Conservation (phyloP, 2,329 filamentous ascomycete genomes). For the Ciborinia camelliae region DNA sequence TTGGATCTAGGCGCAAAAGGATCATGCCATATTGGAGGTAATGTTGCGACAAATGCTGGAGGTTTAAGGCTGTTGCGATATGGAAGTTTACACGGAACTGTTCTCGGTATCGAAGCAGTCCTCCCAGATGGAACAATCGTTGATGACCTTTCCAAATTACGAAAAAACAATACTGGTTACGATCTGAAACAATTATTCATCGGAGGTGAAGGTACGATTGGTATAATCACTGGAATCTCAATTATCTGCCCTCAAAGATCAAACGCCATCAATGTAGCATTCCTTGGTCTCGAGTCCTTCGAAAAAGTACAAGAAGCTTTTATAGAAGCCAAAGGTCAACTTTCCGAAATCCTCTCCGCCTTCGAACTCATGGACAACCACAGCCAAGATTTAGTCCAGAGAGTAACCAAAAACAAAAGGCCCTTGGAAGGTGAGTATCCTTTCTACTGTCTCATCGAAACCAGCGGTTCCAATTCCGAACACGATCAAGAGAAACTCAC, state of each 20-base stretch:
- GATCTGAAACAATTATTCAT: conserved; percentile 97
- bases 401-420: conserved; percentile 70
- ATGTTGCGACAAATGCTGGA: conserved; percentile 93
- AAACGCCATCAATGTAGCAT: conserved; percentile 88
- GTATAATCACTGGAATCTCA: conserved; percentile 86
- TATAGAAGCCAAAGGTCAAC: conserved; percentile 80
- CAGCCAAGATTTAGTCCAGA: conserved; percentile 73
- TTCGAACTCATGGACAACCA: conserved; percentile 95
- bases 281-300: conserved; percentile 86
- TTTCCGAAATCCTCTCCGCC: conserved; percentile 92
- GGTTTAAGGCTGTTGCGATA: conserved; percentile 87
- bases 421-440: conserved; percentile 82
- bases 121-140: conserved; percentile 90
- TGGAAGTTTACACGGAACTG: conserved; percentile 88
- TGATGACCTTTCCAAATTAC: conserved; percentile 79
- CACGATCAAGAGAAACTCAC: conserved; percentile 93
- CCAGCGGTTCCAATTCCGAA: conserved; percentile 88
- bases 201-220: conserved; percentile 90
- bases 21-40: conserved; percentile 93
- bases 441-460: conserved; percentile 97
- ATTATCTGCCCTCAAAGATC: conserved; percentile 86
- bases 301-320: conserved; percentile 86
- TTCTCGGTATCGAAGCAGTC: conserved; percentile 89
- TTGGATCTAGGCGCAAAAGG: conserved; percentile 97
- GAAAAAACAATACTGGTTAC: conserved; percentile 99